Conservation (phyloP, 2,329 filamentous ascomycete species). For the Apiospora arundinis region DNA sequence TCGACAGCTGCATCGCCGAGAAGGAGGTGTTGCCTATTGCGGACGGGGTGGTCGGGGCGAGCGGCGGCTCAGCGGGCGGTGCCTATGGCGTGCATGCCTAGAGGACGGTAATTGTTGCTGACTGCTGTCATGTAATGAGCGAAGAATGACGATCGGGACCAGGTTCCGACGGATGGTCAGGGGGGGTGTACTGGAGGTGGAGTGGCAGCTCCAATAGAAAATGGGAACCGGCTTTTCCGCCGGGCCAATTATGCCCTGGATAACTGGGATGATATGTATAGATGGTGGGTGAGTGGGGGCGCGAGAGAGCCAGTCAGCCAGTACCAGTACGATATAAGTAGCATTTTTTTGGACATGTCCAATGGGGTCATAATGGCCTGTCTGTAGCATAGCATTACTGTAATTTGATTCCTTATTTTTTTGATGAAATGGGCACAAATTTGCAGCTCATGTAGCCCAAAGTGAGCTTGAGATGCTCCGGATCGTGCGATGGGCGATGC, state of each 20-base stretch:
- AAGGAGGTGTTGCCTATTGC: neutral
- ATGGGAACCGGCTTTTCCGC: neutral
- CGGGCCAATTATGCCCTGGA: neutral
- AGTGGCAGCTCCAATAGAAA: neutral
- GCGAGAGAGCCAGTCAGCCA: no score
- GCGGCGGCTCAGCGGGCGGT: neutral
- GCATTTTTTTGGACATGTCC: neutral
- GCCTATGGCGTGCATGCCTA: neutral
- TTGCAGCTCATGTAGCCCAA: neutral
- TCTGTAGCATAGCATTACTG: conserved; percentile 10
- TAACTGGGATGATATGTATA: neutral
- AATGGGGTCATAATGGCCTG: neutral
- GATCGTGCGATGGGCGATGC: no score
- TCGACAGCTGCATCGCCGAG: conserved; percentile 8
- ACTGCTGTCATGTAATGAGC: no score
- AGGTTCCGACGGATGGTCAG: neutral
- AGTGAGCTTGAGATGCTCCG: no score
- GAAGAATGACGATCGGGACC: neutral
- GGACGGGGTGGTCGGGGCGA: neutral
- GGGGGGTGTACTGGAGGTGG: neutral
- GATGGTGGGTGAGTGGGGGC: neutral
- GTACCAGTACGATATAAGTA: neutral
- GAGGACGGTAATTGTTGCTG: no score
- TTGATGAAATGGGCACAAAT: neutral
- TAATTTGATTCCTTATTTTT: neutral